Conservation (phyloP, 2,329 filamentous ascomycete genomes). For the Colletotrichum sublineola region DNA sequence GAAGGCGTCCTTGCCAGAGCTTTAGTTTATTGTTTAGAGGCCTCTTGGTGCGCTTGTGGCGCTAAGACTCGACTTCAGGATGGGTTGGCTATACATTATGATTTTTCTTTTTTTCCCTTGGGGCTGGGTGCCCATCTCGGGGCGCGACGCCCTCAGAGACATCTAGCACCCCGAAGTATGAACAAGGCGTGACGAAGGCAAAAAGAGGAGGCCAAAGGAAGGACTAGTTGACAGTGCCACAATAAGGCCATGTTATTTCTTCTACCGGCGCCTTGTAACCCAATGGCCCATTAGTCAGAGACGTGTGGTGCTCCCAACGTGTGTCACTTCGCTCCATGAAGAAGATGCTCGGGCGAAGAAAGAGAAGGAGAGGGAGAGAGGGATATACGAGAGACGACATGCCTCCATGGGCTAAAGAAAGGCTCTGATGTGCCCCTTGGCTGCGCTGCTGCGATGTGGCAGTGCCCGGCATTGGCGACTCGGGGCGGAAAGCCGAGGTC, state of each 20-base stretch:
- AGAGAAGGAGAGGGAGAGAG: neutral
- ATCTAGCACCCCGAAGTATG: constrained; percentile 10
- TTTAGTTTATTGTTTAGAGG: constrained; percentile 32
- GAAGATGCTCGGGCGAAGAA: constrained; percentile 11
- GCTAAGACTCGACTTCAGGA: constrained; percentile 33
- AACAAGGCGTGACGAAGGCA: constrained; percentile 13
- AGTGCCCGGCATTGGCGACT: no score
- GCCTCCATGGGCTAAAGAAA: constrained; percentile 8
- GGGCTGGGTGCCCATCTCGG: neutral
- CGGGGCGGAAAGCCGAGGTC: no score
- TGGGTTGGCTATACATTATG: constrained; percentile 2
- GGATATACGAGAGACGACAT: neutral
- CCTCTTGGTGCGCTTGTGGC: constrained; percentile 32
- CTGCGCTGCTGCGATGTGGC: neutral
- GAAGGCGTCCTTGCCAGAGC: constrained; percentile 36
- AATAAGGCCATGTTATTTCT: constrained; percentile 28
- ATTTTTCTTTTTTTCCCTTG: constrained; percentile 13
- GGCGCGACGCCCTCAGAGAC: constrained; percentile 35
- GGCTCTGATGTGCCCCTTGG: neutral
- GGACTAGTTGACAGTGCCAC: constrained; percentile 37
- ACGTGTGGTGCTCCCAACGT: constrained; percentile 16
- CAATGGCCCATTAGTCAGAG: constrained; percentile 11
- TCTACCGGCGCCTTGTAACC: constrained; percentile 35
- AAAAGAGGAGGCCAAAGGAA: neutral
- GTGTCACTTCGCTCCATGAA: constrained; percentile 13